Base-by-base conservation (phyloP, 345 rosid species). In the Luvunga scandens region DNA sequence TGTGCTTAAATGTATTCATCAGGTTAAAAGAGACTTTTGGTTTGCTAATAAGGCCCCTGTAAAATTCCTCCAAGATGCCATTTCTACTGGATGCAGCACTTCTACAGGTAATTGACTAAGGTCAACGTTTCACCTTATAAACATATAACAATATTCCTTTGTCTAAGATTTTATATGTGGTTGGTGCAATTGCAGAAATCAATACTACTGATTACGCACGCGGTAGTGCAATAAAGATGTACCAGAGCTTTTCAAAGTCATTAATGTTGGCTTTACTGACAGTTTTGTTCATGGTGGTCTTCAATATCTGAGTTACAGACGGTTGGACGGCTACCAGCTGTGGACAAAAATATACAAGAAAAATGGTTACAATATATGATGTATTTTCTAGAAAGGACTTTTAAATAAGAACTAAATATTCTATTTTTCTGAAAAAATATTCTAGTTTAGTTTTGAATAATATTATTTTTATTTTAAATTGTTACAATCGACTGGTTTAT, bases 21-120 rank as follows among this genome's bases (percentile, higher is more conserved):
- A 12, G 6, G 83, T 24, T 2, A 87, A 84, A 66, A 53, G 82
- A 56, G 83, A 87, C 82, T 84, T 87, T 50, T 67, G 82, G 84
- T 84, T 87, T 39, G 71, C 31, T 2, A 87, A 87, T 75, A 66
- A 73, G 9, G 83, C 78, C 45, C 63, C 78, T 1, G 75, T 82
- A 2, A 4, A 42, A 8, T n/a, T 45, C 45, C 39, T 87, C 68
- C 63, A 25, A 3, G 22, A 53, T 4, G 8, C 77, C 36, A 82
- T 84, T 57, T 9, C 14, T 12, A 14, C 25, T 1, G 85, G 83
- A 2, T 87, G 89, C 66, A 2, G 4, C 5, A 45, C 31, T 22
- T 42, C 13, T 48, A 2, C 39, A 7, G 45, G 80, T 77, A 77
- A 6, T 25, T 45, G 24, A 45, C 1, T 53, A 53, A 45, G 0